Conservation (phyloP, 768 basidiomycete genomes). For the Trametes cingulata region DNA sequence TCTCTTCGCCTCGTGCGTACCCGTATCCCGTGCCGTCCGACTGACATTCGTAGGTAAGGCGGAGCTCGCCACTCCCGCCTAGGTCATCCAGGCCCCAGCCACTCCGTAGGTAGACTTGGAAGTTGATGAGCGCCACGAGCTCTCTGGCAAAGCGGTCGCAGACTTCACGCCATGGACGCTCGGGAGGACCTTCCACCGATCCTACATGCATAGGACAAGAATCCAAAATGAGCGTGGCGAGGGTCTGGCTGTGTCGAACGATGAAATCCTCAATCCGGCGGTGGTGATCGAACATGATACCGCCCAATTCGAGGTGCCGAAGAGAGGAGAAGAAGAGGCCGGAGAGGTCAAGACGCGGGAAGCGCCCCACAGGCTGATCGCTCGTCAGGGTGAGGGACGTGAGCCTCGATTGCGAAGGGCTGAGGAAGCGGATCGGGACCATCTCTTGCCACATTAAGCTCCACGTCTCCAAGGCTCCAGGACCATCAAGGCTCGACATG, state of each 20-base stretch:
- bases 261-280: constrained; percentile 21
- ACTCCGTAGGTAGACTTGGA: constrained; percentile 7
- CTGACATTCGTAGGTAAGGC: background rate
- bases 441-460: constrained; percentile 20
- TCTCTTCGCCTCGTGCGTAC: background rate
- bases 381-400: constrained; percentile 22
- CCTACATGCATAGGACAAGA: constrained; percentile 22
- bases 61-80: background rate
- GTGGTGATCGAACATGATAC: constrained; percentile 17
- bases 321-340: constrained; percentile 22
- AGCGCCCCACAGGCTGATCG: constrained; percentile 23
- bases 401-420: constrained; percentile 16
- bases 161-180: constrained; percentile 16
- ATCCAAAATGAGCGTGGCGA: constrained; percentile 19
- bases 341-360: constrained; percentile 20
- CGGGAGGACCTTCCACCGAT: background rate
- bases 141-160: constrained; percentile 18
- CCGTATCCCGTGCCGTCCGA: background rate
- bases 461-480: constrained; percentile 14
- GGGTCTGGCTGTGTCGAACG: constrained; percentile 15
- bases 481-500: constrained; percentile 6
- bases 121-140: constrained; percentile 11
- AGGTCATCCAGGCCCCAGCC: constrained; percentile 19
- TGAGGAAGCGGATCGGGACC: constrained; percentile 20
- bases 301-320: constrained; percentile 14